These are phyloP conservation scores for Lithospermum erythrorhizon DNA, from an alignment of 257 asterid species.

Conservation along the genomic window DNA sequence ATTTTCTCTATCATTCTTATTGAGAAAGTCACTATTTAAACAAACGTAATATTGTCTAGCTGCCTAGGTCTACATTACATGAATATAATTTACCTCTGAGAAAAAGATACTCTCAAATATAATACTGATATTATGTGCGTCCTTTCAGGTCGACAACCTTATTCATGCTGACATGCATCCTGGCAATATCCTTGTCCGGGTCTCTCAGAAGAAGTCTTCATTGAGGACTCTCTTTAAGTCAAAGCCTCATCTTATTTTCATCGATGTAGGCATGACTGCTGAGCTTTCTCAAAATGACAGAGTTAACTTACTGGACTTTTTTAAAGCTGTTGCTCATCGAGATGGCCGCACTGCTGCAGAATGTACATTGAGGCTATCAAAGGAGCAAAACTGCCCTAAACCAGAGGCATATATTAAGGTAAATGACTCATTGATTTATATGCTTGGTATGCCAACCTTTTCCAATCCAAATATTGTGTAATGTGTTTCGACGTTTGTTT, in stretches of 20 bases:
- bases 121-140: constrained; percentile 1
- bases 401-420: constrained; percentile 76
- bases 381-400: constrained; percentile 64
- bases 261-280: constrained; percentile 87
- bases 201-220: constrained; percentile 32
- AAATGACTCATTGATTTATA: constrained; percentile 5
- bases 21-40: too few relatives aligned
- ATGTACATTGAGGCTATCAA: constrained; percentile 45
- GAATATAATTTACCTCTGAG: neutral
- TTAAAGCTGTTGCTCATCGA: constrained; percentile 67
- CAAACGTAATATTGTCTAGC: neutral
- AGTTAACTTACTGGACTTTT: constrained; percentile 48
- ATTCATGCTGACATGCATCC: constrained; percentile 91
- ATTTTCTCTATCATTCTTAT: too few relatives aligned
- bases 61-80: neutral
- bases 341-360: constrained; percentile 70
- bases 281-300: constrained; percentile 59
- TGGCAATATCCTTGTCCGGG: constrained; percentile 77
- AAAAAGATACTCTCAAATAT: too few relatives aligned
- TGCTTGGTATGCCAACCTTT: neutral
- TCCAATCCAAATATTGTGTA: neutral
- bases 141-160: constrained; percentile 66
- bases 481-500: neutral
- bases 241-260: constrained; percentile 65
- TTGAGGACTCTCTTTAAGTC: constrained; percentile 44